Evolutionary conservation across 2,329 filamentous ascomycete species (phyloP).

Genomic region (Sclerotinia minor): DNA sequence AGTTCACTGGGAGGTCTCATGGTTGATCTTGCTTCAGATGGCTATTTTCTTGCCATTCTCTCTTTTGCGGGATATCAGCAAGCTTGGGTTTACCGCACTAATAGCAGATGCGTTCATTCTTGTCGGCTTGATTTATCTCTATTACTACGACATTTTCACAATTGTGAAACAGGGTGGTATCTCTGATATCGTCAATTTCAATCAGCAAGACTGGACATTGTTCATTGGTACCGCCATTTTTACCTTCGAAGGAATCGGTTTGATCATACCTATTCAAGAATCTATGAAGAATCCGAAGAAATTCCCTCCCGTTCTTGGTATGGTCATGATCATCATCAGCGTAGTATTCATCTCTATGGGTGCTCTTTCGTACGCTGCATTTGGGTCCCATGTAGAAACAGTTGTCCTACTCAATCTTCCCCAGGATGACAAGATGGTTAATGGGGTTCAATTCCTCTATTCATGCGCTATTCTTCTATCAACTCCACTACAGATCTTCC

Average conservation of each 20-base stretch:
- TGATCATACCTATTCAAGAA: slow-evolving; percentile 97
- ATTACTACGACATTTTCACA: slow-evolving; percentile 91
- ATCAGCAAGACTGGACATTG: slow-evolving; percentile 87
- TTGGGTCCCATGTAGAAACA: slow-evolving; percentile 91
- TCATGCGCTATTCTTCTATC: slow-evolving; percentile 96
- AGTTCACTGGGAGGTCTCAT: slow-evolving; percentile 81
- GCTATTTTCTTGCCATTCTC: slow-evolving; percentile 93
- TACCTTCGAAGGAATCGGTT: slow-evolving; percentile 95
- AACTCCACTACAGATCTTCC: slow-evolving; percentile 95
- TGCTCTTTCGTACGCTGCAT: slow-evolving; percentile 91
- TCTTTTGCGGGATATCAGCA: slow-evolving; percentile 92
- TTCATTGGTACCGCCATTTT: slow-evolving; percentile 99
- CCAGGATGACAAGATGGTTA: slow-evolving; percentile 93
- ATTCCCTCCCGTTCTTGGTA: slow-evolving; percentile 83
- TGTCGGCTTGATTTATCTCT: slow-evolving; percentile 86
- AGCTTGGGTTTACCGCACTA: slow-evolving; percentile 91
- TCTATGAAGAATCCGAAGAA: slow-evolving; percentile 91
- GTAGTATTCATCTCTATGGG: slow-evolving; percentile 88
- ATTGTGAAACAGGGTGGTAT: slow-evolving; percentile 71
- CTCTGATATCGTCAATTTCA: slow-evolving; percentile 87
- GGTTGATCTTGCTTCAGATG: slow-evolving; percentile 92
- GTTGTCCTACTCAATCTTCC: slow-evolving; percentile 95
- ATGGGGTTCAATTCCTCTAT: slow-evolving; percentile 94
- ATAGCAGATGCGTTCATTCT: slow-evolving; percentile 94
- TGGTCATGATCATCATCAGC: slow-evolving; percentile 94